These are phyloP conservation scores for Lithocarpus polystachyus DNA, from an alignment of 306 rosid species.

Conservation along the genomic window DNA sequence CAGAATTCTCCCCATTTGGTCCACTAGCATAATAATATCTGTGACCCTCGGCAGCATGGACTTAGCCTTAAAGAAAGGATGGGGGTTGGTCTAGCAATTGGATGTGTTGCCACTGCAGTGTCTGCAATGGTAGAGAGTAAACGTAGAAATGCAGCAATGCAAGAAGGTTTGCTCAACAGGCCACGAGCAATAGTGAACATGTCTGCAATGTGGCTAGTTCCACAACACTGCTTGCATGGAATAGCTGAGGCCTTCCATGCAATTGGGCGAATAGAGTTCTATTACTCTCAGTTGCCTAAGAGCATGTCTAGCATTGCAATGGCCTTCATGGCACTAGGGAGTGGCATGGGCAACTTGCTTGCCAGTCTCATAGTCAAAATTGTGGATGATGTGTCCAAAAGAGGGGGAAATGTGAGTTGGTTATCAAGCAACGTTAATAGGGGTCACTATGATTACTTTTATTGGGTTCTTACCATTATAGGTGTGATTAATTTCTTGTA, in stretches of 20 bases:
- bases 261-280: conserved; percentile 45
- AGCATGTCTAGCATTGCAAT: conserved; percentile 46
- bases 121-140: too few species aligned
- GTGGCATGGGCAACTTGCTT: conserved; percentile 25
- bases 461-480: conserved; percentile 23
- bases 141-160: too few species aligned
- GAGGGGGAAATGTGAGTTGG: not conserved
- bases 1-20: conserved; percentile 45
- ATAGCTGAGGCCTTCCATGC: conserved; percentile 34
- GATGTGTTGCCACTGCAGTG: too few species aligned
- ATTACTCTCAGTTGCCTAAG: conserved; percentile 33
- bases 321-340: conserved; percentile 32
- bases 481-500: conserved; percentile 23
- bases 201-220: too few species aligned
- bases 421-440: not conserved
- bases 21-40: conserved; percentile 35
- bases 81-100: too few species aligned
- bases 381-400: conserved; percentile 19
- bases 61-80: too few species aligned
- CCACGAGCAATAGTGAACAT: too few species aligned
- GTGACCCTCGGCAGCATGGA: too few species aligned
- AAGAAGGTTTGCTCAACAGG: too few species aligned
- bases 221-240: too few species aligned
- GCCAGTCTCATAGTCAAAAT: conserved; percentile 19
- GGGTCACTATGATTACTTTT: conserved; percentile 37